These are phyloP conservation scores for Wickerhamomyces queroliae DNA, from an alignment of 805 yeast genomes.

Conservation along the genomic window DNA sequence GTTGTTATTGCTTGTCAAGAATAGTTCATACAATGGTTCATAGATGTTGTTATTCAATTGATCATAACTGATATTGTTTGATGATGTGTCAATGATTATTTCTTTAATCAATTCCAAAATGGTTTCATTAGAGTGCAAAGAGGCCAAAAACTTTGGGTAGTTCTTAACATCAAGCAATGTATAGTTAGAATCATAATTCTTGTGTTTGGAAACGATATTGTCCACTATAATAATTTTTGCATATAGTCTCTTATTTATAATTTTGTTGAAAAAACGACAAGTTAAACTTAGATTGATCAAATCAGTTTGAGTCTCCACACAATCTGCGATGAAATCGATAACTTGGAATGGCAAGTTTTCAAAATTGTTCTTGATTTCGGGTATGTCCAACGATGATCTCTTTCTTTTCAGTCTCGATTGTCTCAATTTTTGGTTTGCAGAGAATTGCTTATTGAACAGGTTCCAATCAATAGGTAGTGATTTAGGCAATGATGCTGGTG, in stretches of 20 bases:
- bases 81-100: slow-evolving; percentile 23
- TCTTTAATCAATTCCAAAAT: slow-evolving; percentile 18
- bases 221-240: slow-evolving; percentile 20
- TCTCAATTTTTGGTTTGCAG: slow-evolving; percentile 14
- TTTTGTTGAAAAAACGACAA: slow-evolving; percentile 20
- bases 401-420: slow-evolving; percentile 6
- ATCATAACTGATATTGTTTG: slow-evolving; percentile 15
- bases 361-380: slow-evolving; percentile 15
- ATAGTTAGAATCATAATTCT: slow-evolving; percentile 18
- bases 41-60: slow-evolving; percentile 16
- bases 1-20: slow-evolving; percentile 22
- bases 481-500: slow-evolving; percentile 21
- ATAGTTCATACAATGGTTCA: slow-evolving; percentile 20
- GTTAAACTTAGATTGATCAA: slow-evolving; percentile 19
- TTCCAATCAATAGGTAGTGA: slow-evolving; percentile 24
- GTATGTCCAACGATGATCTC: slow-evolving; percentile 1
- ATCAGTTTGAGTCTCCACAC: slow-evolving; percentile 22
- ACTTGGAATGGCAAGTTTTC: slow-evolving; percentile 23
- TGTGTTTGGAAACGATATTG: slow-evolving; percentile 14
- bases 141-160: slow-evolving; percentile 22
- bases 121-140: slow-evolving; percentile 21
- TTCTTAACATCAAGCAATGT: slow-evolving; percentile 18
- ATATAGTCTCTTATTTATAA: slow-evolving; percentile 22
- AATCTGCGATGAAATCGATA: slow-evolving; percentile 22
- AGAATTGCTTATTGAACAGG: slow-evolving; percentile 22